These are phyloP conservation scores for Backusella tuberculispora DNA, from an alignment of 192 early-diverging fungal genomes.

Conservation along the genomic window DNA sequence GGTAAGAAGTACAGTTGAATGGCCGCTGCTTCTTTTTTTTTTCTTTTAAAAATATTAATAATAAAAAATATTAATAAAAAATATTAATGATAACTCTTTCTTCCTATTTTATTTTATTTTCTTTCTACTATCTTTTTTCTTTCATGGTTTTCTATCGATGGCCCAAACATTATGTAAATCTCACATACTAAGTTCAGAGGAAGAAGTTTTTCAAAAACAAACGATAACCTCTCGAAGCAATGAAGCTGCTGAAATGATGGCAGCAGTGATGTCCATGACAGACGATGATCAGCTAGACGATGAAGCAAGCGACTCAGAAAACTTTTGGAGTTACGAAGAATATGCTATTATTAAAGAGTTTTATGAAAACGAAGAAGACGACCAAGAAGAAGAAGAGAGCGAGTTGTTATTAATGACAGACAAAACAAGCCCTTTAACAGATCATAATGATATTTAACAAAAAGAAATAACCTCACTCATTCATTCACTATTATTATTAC, in stretches of 20 bases:
- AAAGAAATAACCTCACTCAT: background rate
- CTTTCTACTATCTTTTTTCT: background rate
- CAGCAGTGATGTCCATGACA: constrained; percentile 23
- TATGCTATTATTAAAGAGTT: constrained; percentile 23
- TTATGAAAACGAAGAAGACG: constrained; percentile 30
- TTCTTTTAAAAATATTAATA: background rate
- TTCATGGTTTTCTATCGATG: constrained; percentile 20
- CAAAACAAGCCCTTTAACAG: background rate
- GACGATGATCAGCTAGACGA: constrained; percentile 1
- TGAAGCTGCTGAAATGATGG: constrained; percentile 25
- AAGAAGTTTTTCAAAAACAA: background rate
- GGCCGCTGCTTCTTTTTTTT: background rate
- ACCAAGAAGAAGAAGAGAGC: constrained; percentile 19
- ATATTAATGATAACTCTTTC: background rate
- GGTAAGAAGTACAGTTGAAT: constrained; percentile 1
- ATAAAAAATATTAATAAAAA: no score
- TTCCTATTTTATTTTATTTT: background rate
- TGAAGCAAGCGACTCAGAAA: constrained; percentile 12
- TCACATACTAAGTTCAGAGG: constrained; percentile 4
- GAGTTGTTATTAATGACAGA: constrained; percentile 1
- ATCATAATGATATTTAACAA: background rate
- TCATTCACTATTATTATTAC: no score
- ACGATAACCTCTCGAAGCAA: background rate
- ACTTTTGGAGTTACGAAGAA: constrained; percentile 26
- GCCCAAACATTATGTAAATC: constrained; percentile 19